Base-by-base conservation (phyloP, 768 basidiomycete genomes). In the Suillus subalutaceus region DNA sequence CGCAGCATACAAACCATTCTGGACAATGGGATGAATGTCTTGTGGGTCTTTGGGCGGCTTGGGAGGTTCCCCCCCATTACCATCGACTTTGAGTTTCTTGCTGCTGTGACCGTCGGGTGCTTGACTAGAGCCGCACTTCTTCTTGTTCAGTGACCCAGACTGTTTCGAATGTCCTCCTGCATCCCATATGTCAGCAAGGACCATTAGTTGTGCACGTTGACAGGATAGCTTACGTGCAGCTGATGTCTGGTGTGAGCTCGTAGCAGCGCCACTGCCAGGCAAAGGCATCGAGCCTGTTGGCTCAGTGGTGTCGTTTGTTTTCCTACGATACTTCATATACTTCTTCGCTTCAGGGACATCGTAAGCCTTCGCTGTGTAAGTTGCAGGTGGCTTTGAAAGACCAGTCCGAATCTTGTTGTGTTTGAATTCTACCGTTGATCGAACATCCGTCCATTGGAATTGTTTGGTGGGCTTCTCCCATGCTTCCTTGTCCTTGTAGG, bases 1-100 rank as follows among this genome's bases (percentile, higher is more conserved):
- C 5, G 35, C 44, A 10, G 38, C 64, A 18, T 65, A 65, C 12
- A 37, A 16, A 20, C 58, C 64, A 48, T 38, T 41, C 58, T 65
- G 59, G 2, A 65, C 12, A 9, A 63, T n/a, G 16, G 62, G 35
- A n/a, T 37, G 56, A 3, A 37, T 12, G 3, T 2, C 12, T 37
- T 13, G 4, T 5, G 55, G 55, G 2, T 43, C 16, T 13, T 13
- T 13, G 40, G 12, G 40, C 40, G 13, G 13, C 13, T 41, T 41
- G 15, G 40, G 15, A 1, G 40, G 40, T 32, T 55, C 32, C 32
- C 35, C 32, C 53, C 32, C 53, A 32, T 20, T 5, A 32, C 35
- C 20, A 20, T 20, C 32, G 10, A 18, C 32, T 20, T 35, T 55
- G 35, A 20, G 20, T 37, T 12, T 35, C 20, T 56, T 56, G 20